phyloP scores from a whole-genome alignment of 768 basidiomycete species.

The Agaricus sinodeliciosus region DNA sequence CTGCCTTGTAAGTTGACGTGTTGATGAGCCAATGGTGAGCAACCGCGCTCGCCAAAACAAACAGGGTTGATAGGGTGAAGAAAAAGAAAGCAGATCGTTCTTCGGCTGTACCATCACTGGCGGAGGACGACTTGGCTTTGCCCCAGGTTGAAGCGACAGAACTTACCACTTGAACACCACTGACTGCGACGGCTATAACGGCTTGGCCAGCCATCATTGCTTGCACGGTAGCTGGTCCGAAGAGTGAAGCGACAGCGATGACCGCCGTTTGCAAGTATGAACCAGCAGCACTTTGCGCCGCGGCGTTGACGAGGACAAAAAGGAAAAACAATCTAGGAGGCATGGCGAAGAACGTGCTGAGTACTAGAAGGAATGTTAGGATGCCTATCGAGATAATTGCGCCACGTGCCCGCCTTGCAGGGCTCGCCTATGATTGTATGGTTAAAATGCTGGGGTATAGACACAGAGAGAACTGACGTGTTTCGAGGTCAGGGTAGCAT shows the following conservation, averaged over 20 bases:
- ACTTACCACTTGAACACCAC: conserved; percentile 67
- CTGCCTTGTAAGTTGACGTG: conserved; percentile 51
- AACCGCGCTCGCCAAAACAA: conserved; percentile 46
- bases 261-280: conserved; percentile 75
- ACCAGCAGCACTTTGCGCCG: conserved; percentile 52
- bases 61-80: conserved; percentile 64
- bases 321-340: conserved; percentile 53
- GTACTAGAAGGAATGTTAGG: conserved; percentile 51
- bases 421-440: conserved; percentile 39
- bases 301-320: conserved; percentile 58
- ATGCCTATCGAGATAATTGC: conserved; percentile 45
- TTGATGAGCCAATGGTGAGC: conserved; percentile 53
- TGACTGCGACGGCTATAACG: conserved; percentile 77
- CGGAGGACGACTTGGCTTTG: conserved; percentile 24
- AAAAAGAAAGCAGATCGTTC: conserved; percentile 68
- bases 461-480: conserved; percentile 35
- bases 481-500: conserved; percentile 66
- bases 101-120: conserved; percentile 45
- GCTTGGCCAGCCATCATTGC: conserved; percentile 80
- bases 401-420: conserved; percentile 48
- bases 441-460: neutral
- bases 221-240: conserved; percentile 70
- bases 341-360: conserved; percentile 57
- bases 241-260: conserved; percentile 75
- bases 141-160: conserved; percentile 51